Evolutionary conservation across 495 filamentous ascomycete species (phyloP), one percentile per base, ranked within the genome.

Genomic region (Xylaria venustula): DNA sequence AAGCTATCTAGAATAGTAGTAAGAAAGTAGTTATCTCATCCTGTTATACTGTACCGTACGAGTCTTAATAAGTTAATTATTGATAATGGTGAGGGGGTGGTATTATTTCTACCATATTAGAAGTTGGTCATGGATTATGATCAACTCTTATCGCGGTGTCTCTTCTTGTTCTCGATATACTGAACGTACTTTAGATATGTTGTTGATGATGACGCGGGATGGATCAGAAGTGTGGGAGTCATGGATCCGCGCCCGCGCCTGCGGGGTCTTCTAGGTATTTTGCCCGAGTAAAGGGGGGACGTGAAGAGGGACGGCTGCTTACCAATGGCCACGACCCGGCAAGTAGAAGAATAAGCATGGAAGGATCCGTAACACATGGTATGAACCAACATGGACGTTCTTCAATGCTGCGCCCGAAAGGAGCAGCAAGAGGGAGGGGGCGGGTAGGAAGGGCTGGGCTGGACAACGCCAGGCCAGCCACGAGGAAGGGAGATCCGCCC

Each of bases 401-500:
- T 40, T 40, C 3, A 3, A 9, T 40, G 14, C 15, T 40, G 37
- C 6, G 37, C 37, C 6, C 37, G 14, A 40, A 40, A 15, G 37
- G 15, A 15, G 37, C 6, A 40, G 37, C n/a, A n/a, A 40, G 14
- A 40, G 14, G 14, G 15, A 40, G 14, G 14, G 14, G 14, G 37
- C 37, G 11, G 30, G 30, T 34, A 34, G 11, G 30, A 40, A 15
- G 14, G 37, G 7, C 7, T 11, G 37, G 37, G 37, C 37, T 40
- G 3, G 37, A 15, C 37, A 40, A 8, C 37, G 14, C 14, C 37
- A 40, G 7, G 30, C 20, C 30, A 54, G 51, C 51, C 51, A 54
- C 51, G 51, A n/a, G n/a, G n/a, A 5, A 55, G 53, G 53, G 28
- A 30, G 25, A 45, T 55, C 40, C 45, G 37, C 40, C 53, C 40